These are phyloP conservation scores for Erythrophleum fordii DNA, from an alignment of 306 rosid species.

Conservation along the genomic window DNA sequence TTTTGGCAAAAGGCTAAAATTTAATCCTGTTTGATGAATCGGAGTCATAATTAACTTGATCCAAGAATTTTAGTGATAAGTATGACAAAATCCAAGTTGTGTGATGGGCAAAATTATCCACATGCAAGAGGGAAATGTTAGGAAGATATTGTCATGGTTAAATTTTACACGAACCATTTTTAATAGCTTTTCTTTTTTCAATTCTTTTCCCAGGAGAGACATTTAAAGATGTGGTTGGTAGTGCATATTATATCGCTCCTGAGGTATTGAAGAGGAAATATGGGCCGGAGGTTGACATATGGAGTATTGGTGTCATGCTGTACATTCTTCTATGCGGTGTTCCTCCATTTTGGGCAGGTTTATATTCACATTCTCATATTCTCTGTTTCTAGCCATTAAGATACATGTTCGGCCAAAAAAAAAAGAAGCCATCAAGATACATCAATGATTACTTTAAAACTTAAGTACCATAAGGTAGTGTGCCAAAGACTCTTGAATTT, in stretches of 20 bases:
- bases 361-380: neutral
- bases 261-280: constrained; percentile 91
- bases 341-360: constrained; percentile 99
- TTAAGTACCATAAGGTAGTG: neutral
- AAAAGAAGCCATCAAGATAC: neutral
- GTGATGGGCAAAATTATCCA: no score
- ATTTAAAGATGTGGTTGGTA: constrained; percentile 91
- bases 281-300: constrained; percentile 94
- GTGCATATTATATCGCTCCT: constrained; percentile 97
- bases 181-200: no score
- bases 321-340: constrained; percentile 88
- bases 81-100: no score
- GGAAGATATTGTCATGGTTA: no score
- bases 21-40: no score
- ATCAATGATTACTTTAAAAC: neutral
- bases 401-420: no score
- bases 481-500: no score
- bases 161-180: neutral
- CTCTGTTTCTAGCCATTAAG: neutral
- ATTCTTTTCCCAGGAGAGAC: constrained; percentile 60
- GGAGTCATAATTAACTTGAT: no score
- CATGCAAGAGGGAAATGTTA: no score
- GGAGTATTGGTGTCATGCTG: constrained; percentile 97
- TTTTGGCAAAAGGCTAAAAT: no score
- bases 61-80: no score